phyloP scores from a whole-genome alignment of 345 rosid species.

The Xanthoceras sorbifolium region DNA sequence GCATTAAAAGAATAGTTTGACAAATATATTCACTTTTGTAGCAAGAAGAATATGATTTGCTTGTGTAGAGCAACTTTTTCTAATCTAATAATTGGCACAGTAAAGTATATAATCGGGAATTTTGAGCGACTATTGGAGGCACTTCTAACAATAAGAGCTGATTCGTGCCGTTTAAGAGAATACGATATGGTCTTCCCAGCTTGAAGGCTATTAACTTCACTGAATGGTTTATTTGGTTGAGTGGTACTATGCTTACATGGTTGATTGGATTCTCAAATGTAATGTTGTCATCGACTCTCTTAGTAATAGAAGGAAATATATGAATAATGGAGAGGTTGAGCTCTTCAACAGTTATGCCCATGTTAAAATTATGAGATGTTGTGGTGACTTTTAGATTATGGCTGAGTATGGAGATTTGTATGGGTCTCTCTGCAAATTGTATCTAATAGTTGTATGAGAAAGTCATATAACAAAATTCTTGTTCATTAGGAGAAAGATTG shows the following conservation, averaged over 20 bases:
- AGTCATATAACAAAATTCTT: too few species aligned
- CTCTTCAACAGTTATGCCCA: neutral
- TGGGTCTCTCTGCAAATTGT: neutral
- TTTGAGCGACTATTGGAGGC: neutral
- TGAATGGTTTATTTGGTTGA: neutral
- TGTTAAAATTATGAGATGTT: neutral
- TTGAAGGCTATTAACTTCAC: neutral
- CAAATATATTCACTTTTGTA: neutral
- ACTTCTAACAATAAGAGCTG: neutral
- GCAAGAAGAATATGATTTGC: neutral
- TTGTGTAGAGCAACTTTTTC: neutral
- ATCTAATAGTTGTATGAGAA: neutral
- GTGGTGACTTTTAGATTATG: neutral
- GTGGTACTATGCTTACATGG: neutral
- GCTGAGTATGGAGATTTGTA: neutral
- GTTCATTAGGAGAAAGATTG: neutral
- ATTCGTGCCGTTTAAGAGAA: neutral
- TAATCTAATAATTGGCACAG: neutral
- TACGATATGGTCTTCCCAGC: neutral
- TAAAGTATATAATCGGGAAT: neutral
- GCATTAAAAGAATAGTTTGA: neutral
- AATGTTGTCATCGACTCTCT: neutral
- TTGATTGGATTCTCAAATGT: constrained; percentile 1
- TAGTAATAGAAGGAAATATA: neutral
- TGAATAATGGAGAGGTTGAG: neutral